Percentiles rank a stretch among this genome's conserved stretches.
These are phyloP conservation scores for Cudoniella acicularis DNA, from an alignment of 495 filamentous ascomycete species.

Conservation along the genomic window DNA sequence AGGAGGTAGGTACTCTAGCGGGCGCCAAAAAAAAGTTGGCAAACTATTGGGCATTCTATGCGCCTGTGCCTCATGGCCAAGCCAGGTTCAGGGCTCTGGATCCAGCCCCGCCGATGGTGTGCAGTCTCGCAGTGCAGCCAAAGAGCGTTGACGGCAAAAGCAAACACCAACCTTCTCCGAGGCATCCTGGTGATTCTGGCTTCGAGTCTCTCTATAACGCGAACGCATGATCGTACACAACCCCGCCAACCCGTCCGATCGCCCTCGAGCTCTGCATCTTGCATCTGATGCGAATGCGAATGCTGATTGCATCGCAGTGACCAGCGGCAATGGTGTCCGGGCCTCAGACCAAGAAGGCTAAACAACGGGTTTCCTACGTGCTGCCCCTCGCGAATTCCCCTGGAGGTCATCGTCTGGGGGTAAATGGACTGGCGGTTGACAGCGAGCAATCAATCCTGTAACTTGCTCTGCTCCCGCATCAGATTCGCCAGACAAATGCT, in stretches of 20 bases:
- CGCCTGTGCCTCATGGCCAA: no score
- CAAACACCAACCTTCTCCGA: not conserved
- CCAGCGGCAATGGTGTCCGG: slow-evolving; percentile 8
- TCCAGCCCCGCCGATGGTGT: not conserved
- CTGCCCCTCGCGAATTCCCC: slow-evolving; percentile 89
- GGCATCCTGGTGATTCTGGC: not conserved
- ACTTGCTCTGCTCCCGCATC: slow-evolving; percentile 33
- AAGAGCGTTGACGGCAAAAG: not conserved
- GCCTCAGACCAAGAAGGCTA: slow-evolving; percentile 43
- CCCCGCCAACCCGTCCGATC: not conserved
- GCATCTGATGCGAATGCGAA: not conserved
- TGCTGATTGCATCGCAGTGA: not conserved
- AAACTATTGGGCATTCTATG: no score
- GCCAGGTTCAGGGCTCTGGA: no score
- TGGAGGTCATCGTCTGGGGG: slow-evolving; percentile 87
- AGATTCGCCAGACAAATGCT: not conserved
- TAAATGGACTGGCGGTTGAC: slow-evolving; percentile 90
- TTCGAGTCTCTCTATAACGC: not conserved
- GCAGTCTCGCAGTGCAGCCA: not conserved
- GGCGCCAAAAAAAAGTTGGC: no score
- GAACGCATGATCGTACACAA: not conserved
- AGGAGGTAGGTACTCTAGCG: no score
- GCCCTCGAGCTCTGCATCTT: no score
- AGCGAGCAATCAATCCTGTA: slow-evolving; percentile 81
- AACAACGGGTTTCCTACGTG: slow-evolving; percentile 68